Evolutionary conservation across 2,329 filamentous ascomycete genomes (phyloP).

Genomic region (Pestalotiopsis sp.): DNA sequence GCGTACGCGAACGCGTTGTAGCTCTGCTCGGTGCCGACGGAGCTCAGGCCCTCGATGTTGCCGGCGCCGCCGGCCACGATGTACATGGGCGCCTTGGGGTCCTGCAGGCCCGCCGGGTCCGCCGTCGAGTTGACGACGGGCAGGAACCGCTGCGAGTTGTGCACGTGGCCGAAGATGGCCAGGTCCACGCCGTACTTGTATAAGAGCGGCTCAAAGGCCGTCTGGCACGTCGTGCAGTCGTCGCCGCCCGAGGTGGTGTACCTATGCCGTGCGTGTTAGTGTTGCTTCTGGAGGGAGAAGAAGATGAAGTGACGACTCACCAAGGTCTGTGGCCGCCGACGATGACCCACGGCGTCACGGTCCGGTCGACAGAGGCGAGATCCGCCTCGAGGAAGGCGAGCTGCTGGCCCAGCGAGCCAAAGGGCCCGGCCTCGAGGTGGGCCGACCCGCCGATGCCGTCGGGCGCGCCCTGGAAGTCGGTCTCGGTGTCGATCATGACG

Average conservation of each 20-base stretch:
- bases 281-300: not conserved
- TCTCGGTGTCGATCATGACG: conserved; percentile 59
- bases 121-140: conserved; percentile 38
- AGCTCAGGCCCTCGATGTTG: conserved; percentile 55
- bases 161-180: conserved; percentile 59
- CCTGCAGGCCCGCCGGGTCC: conserved; percentile 39
- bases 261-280: not conserved
- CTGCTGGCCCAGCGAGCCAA: conserved; percentile 52
- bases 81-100: conserved; percentile 52
- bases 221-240: conserved; percentile 49
- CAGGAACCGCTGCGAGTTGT: conserved; percentile 59
- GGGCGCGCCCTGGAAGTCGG: conserved; percentile 55
- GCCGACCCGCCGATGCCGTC: conserved; percentile 44
- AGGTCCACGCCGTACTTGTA: conserved; percentile 61
- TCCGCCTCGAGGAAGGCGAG: conserved; percentile 57
- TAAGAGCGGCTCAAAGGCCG: conserved; percentile 55
- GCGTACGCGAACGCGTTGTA: conserved; percentile 53
- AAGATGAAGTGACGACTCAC: conserved; percentile 18
- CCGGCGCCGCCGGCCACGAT: conserved; percentile 58
- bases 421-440: conserved; percentile 49
- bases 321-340: conserved; percentile 48
- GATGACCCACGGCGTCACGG: conserved; percentile 56
- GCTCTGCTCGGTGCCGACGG: conserved; percentile 42
- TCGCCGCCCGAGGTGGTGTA: conserved; percentile 41
- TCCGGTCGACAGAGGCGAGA: conserved; percentile 57